Conservation (phyloP, 768 basidiomycete genomes). For the Roridomyces roridus region DNA sequence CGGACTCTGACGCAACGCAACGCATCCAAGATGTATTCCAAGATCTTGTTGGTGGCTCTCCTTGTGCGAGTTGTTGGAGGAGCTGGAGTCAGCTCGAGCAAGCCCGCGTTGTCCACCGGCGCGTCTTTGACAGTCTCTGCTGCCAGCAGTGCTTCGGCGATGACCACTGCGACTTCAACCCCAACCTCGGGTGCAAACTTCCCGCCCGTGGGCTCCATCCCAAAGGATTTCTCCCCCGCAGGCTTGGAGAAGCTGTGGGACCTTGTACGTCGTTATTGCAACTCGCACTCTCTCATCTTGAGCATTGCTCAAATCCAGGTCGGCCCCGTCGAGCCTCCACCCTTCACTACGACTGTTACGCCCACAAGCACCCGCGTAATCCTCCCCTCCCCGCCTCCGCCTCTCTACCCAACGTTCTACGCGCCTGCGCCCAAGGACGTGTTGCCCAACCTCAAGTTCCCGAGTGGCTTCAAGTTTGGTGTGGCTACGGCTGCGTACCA, state of each 20-base stretch:
- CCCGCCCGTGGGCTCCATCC: constrained; percentile 47
- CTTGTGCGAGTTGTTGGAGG: not conserved
- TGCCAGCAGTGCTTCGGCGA: no score
- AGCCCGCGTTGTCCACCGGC: not conserved
- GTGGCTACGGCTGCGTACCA: constrained; percentile 60
- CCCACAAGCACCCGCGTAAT: constrained; percentile 41
- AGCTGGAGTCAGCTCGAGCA: not conserved
- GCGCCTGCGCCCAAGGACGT: constrained; percentile 49
- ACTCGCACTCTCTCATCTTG: not conserved
- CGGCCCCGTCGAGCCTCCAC: constrained; percentile 48
- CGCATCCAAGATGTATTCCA: not conserved
- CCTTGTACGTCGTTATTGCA: constrained; percentile 41
- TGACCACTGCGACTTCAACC: constrained; percentile 1
- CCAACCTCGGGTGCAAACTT: constrained; percentile 32
- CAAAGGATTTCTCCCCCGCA: constrained; percentile 44
- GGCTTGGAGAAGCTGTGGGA: constrained; percentile 50
- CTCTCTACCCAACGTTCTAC: constrained; percentile 54
- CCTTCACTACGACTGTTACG: constrained; percentile 50
- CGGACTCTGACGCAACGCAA: no score
- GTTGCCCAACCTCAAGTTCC: constrained; percentile 50
- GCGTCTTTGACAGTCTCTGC: no score
- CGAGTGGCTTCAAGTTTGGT: constrained; percentile 55
- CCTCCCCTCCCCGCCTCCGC: constrained; percentile 49
- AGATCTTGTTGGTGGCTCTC: not conserved
- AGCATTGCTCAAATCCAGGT: constrained; percentile 34